Conservation (phyloP, 257 asterid genomes). For the Przewalskia tangutica region DNA sequence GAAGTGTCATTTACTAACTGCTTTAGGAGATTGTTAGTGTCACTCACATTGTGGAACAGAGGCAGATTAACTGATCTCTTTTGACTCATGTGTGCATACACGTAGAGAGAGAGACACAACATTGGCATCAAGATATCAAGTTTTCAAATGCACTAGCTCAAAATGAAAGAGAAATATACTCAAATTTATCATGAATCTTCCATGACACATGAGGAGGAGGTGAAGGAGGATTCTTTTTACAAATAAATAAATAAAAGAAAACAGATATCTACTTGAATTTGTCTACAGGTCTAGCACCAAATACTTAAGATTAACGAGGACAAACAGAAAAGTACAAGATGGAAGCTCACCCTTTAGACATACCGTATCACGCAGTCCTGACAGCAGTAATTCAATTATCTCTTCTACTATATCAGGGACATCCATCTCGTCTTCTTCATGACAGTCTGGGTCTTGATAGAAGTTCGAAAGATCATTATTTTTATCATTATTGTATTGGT, state of each 20-base stretch:
- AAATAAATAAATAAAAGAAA: not conserved
- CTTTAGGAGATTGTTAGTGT: not conserved
- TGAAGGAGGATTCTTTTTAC: not conserved
- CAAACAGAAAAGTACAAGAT: constrained; percentile 10
- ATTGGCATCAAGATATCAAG: not conserved
- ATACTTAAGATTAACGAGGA: not conserved
- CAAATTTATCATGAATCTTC: not conserved
- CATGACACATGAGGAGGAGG: not conserved
- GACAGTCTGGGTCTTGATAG: constrained; percentile 33
- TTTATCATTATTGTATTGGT: constrained; percentile 21
- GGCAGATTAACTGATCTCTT: not conserved
- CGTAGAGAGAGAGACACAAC: not conserved
- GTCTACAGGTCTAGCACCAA: not conserved
- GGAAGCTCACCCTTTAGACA: constrained; percentile 32
- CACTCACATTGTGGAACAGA: not conserved
- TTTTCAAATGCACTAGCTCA: not conserved
- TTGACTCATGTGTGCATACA: not conserved
- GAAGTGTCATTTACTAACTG: not conserved
- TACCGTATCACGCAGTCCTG: constrained; percentile 91
- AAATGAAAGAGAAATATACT: not conserved
- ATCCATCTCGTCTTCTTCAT: constrained; percentile 77
- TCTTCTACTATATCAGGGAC: constrained; percentile 90
- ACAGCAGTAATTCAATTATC: constrained; percentile 59
- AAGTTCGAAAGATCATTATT: constrained; percentile 21
- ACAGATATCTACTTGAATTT: not conserved